These are phyloP conservation scores for Fonticula alba DNA, from an alignment of 78 protist genomes.

Conservation along the genomic window DNA sequence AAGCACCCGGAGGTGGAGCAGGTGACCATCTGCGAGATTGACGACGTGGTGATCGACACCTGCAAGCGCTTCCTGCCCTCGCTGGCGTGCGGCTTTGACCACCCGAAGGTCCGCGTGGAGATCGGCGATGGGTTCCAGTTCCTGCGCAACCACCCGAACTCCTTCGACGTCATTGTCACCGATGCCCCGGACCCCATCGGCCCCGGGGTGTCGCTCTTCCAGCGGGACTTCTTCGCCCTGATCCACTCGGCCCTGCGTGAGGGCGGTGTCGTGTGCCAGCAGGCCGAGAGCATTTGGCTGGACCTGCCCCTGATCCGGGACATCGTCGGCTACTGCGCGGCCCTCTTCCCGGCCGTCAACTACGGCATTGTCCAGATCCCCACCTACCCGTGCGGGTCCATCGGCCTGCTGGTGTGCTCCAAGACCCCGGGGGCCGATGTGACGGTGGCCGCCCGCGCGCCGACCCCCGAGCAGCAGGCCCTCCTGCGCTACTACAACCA, in stretches of 20 bases:
- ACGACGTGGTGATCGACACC: conserved; percentile 48
- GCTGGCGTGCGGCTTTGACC: conserved; percentile 44
- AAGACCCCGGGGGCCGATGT: not conserved
- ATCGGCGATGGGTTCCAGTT: conserved; percentile 77
- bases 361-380: conserved; percentile 68
- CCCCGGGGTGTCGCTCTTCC: conserved; percentile 70
- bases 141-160: conserved; percentile 26
- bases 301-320: conserved; percentile 54
- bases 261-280: conserved; percentile 69
- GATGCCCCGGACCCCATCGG: conserved; percentile 87
- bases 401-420: conserved; percentile 52
- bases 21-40: conserved; percentile 69
- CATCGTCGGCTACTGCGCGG: conserved; percentile 4
- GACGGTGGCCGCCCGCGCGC: not conserved
- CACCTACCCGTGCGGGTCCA: conserved; percentile 79
- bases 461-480: not conserved
- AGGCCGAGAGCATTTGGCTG: conserved; percentile 70
- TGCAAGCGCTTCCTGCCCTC: conserved; percentile 45
- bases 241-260: conserved; percentile 36
- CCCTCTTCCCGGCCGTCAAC: conserved; percentile 33
- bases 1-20: conserved; percentile 51
- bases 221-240: conserved; percentile 36
- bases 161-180: conserved; percentile 82
- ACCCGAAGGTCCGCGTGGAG: conserved; percentile 33
- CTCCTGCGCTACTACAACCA: conserved; percentile 62